Percentiles rank a stretch among this genome's conserved stretches.
Evolutionary conservation across 768 basidiomycete genomes (phyloP).

Genomic region (Boletus pseudo-olivaceus): DNA sequence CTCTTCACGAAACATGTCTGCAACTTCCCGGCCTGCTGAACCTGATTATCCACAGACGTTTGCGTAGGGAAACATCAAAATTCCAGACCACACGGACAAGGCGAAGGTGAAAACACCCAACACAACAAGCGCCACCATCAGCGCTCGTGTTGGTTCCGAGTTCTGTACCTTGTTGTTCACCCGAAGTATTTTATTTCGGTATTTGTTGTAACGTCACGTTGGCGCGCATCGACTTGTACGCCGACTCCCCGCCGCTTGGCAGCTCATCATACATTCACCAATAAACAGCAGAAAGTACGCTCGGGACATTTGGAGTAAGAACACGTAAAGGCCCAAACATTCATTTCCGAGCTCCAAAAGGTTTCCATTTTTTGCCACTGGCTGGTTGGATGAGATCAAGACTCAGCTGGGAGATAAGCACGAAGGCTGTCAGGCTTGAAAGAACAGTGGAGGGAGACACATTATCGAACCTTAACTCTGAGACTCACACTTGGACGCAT

Average conservation of each 20-base stretch:
- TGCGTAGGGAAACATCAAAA: constrained; percentile 64
- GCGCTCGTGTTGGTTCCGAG: constrained; percentile 2
- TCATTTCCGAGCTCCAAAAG: constrained; percentile 13
- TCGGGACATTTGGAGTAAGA: not conserved
- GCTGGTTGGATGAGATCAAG: constrained; percentile 7
- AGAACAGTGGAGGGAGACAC: constrained; percentile 12
- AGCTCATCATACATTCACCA: not conserved
- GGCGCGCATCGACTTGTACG: not conserved
- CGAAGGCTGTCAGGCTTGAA: not conserved
- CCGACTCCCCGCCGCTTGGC: constrained; percentile 12
- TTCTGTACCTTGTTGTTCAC: constrained; percentile 4
- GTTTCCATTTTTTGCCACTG: constrained; percentile 5
- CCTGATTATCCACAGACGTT: constrained; percentile 38
- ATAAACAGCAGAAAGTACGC: not conserved
- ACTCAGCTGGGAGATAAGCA: constrained; percentile 24
- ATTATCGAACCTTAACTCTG: constrained; percentile 17
- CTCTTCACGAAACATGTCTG: not conserved
- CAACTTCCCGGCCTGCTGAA: not conserved
- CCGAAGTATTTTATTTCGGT: constrained; percentile 21
- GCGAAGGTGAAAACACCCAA: constrained; percentile 29
- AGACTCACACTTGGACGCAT: not conserved
- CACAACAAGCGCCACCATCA: constrained; percentile 2
- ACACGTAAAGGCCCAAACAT: constrained; percentile 7
- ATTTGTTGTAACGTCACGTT: constrained; percentile 21
- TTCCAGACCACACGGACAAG: constrained; percentile 50